Percentiles rank a stretch among this genome's conserved stretches.
These are phyloP conservation scores for Metrosideros polymorpha DNA, from an alignment of 441 rosid genomes.

Conservation along the genomic window DNA sequence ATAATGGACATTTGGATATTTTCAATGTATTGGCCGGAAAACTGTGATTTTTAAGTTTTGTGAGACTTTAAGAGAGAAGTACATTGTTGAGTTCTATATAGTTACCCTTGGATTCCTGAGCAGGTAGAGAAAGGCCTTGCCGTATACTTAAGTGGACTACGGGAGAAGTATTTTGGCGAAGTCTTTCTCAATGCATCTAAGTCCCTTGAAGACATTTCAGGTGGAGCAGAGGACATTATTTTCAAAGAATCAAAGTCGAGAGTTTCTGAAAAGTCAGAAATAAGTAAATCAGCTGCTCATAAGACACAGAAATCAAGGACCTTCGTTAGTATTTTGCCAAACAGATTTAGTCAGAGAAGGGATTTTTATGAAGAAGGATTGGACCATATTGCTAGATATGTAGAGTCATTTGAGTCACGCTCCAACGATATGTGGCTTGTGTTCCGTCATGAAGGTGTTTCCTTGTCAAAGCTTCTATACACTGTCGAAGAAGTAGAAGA, in stretches of 20 bases:
- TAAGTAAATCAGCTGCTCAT: slow-evolving; percentile 14
- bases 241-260: slow-evolving; percentile 22
- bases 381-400: slow-evolving; percentile 87
- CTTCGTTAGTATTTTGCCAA: slow-evolving; percentile 15
- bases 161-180: slow-evolving; percentile 97
- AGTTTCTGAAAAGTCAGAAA: slow-evolving; percentile 12
- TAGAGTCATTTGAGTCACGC: slow-evolving; percentile 87
- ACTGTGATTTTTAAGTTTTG: background rate
- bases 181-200: slow-evolving; percentile 68
- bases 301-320: slow-evolving; percentile 20
- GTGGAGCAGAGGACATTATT: slow-evolving; percentile 21
- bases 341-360: slow-evolving; percentile 14
- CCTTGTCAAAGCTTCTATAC: slow-evolving; percentile 84
- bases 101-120: background rate
- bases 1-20: background rate
- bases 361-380: slow-evolving; percentile 64
- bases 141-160: slow-evolving; percentile 78
- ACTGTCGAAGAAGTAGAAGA: slow-evolving; percentile 58
- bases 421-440: slow-evolving; percentile 96
- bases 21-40: background rate
- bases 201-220: slow-evolving; percentile 32
- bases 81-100: background rate
- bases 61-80: background rate
- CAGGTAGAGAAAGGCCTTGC: slow-evolving; percentile 94
- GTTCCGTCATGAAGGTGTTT: slow-evolving; percentile 79